phyloP scores from a whole-genome alignment of 331 rosid species.

The Saraca asoca region DNA sequence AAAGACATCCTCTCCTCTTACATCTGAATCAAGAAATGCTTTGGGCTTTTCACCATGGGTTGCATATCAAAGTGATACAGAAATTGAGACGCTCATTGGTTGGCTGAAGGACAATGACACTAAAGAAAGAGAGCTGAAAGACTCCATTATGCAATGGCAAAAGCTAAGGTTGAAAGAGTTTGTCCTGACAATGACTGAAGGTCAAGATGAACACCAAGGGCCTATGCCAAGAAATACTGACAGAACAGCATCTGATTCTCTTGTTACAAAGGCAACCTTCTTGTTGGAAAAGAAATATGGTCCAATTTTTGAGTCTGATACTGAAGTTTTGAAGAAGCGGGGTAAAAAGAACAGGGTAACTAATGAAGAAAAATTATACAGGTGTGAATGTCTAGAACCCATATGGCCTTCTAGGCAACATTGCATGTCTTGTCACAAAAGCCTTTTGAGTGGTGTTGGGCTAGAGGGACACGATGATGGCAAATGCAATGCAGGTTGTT shows the following conservation, averaged over 20 bases:
- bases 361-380: conserved; percentile 66
- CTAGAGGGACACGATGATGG: conserved; percentile 78
- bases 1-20: conserved; percentile 42
- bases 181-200: conserved; percentile 40
- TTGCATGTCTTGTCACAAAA: conserved; percentile 86
- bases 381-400: conserved; percentile 90
- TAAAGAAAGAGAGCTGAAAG: conserved; percentile 82
- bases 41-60: conserved; percentile 55
- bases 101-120: conserved; percentile 69
- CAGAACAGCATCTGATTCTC: conserved; percentile 46
- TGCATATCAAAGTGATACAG: conserved; percentile 73
- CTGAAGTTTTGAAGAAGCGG: conserved; percentile 52
- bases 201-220: conserved; percentile 47
- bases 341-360: conserved; percentile 49
- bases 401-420: conserved; percentile 79
- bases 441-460: conserved; percentile 60
- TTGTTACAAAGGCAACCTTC: conserved; percentile 68
- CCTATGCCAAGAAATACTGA: conserved; percentile 45
- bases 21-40: conserved; percentile 39
- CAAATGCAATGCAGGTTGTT: conserved; percentile 56
- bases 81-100: conserved; percentile 61
- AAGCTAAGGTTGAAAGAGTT: conserved; percentile 59
- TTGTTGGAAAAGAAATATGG: conserved; percentile 74
- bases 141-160: conserved; percentile 66
- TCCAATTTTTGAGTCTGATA: conserved; percentile 59